Evolutionary conservation across 2,329 filamentous ascomycete genomes (phyloP), one percentile per base, ranked within the genome.

Genomic region (Trichophyton benhamiae): DNA sequence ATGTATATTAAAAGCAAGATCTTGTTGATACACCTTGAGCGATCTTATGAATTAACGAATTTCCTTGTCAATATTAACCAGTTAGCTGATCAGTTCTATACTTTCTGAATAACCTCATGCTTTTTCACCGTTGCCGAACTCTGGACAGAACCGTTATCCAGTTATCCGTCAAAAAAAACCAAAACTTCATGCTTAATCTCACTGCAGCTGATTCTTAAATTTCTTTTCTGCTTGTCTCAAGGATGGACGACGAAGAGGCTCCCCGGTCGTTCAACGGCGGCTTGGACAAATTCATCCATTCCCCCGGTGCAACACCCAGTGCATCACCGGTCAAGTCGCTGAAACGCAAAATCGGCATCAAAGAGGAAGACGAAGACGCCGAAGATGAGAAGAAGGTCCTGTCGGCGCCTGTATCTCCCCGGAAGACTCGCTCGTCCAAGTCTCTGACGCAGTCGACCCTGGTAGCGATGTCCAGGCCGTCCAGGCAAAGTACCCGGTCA

Each of bases 201-300:
- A 38, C 33, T 38, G 6, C 33, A 13, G 11, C 33, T 38, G 33
- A 38, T n/a, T n/a, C n/a, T n/a, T 44, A 7, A 7, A 7, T 44
- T 44, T 44, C 41, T 44, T 44, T 15, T 44, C 33, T 38, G 15
- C 15, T 44, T 7, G 15, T 44, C 6, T 8, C 6, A 6, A 42
- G 60, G 6, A 60, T 36, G 20, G 38, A 46, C 57, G 42, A 60
- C n/a, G 64, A 65, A 57, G 58, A 62, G 13, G 71, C 70, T 59
- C 73, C 67, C 53, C 33, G 33, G 17, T 60, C 63, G 0, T 76
- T 76, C 63, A 68, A 74, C 49, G 74, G 74, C 13, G 65, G 63
- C 15, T 65, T 76, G 6, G 70, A 71, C 36, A 68, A 70, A 64
- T 76, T 68, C 49, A 63, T 72, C 0, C 72, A 75, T 60, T 53